Evolutionary conservation across 768 basidiomycete genomes (phyloP), one percentile per base, ranked within the genome.

Genomic region (Kwoniella sp.): DNA sequence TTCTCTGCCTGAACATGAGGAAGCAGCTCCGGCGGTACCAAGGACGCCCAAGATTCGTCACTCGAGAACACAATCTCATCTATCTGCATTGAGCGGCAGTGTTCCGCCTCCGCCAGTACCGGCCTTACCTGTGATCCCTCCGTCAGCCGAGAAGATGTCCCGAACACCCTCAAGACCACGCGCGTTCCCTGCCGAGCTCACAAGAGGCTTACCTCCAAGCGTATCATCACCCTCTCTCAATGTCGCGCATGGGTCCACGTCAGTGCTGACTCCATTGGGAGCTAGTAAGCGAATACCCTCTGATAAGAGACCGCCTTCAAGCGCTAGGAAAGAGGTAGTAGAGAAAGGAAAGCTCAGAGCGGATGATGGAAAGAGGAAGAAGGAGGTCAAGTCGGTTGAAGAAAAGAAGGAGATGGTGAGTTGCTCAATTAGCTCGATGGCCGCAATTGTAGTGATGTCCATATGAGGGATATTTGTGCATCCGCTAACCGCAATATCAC

Each of bases 361-460:
- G 53, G 48, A 51, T 5, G 46, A 65, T 26, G 54, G 21, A 15
- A 55, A 53, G 29, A 49, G 44, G 59, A 40, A 25, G 22, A 61
- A 68, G 44, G 60, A 30, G 33, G 64, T 70, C 19, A 61, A 60
- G 30, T 67, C 62, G 6, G 75, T 77, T 1, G 69, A 74, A 40
- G 72, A 77, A 55, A 77, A 77, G 64, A 77, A 77, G 60, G 66
- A 68, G 37, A 44, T 77, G 65, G 73, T 74, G 63, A 74, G 73
- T 72, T 6, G n/a, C n/a, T n/a, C n/a, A n/a, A n/a, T n/a, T n/a
- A n/a, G n/a, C n/a, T n/a, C n/a, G n/a, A n/a, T n/a, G n/a, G n/a
- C n/a, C n/a, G n/a, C n/a, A n/a, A n/a, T n/a, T n/a, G n/a, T n/a
- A n/a, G n/a, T n/a, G n/a, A n/a, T n/a, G n/a, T n/a, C n/a, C n/a